Evolutionary conservation across 2,329 filamentous ascomycete species (phyloP).

Genomic region (Ambrosiella beaveri): DNA sequence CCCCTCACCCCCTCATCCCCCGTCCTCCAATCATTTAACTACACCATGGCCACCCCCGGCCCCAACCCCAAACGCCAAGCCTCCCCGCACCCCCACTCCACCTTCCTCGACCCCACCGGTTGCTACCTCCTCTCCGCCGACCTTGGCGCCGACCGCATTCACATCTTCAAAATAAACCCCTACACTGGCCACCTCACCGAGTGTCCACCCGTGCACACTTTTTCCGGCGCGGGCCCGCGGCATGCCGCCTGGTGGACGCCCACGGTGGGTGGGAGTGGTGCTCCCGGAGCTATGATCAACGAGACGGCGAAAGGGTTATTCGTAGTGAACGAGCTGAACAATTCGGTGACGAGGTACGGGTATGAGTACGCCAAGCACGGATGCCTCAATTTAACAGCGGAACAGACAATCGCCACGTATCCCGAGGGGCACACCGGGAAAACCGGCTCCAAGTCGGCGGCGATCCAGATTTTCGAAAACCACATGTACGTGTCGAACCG

Average conservation of each 20-base stretch:
- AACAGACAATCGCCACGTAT: constrained; percentile 30
- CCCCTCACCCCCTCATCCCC: constrained; percentile 19
- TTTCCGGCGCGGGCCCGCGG: constrained; percentile 32
- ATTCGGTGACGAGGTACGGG: constrained; percentile 32
- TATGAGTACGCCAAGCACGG: constrained; percentile 29
- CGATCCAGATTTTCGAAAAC: constrained; percentile 34
- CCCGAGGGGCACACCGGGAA: constrained; percentile 25
- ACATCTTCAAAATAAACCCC: constrained; percentile 33
- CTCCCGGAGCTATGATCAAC: neutral
- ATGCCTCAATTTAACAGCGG: constrained; percentile 29
- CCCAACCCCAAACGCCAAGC: constrained; percentile 33
- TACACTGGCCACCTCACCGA: constrained; percentile 27
- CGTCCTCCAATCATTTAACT: constrained; percentile 23
- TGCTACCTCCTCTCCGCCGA: constrained; percentile 33
- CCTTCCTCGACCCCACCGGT: constrained; percentile 31
- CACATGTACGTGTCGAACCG: constrained; percentile 46
- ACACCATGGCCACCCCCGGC: constrained; percentile 26
- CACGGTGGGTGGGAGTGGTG: constrained; percentile 14
- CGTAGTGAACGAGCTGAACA: constrained; percentile 31
- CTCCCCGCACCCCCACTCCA: constrained; percentile 36
- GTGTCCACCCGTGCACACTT: constrained; percentile 26
- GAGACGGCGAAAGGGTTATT: constrained; percentile 18
- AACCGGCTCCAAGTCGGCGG: constrained; percentile 33
- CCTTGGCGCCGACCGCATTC: constrained; percentile 36
- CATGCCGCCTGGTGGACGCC: constrained; percentile 34